Conservation (phyloP, 1,284 basidiomycete genomes). For the Xerocomus cyaneibrunnescens region DNA sequence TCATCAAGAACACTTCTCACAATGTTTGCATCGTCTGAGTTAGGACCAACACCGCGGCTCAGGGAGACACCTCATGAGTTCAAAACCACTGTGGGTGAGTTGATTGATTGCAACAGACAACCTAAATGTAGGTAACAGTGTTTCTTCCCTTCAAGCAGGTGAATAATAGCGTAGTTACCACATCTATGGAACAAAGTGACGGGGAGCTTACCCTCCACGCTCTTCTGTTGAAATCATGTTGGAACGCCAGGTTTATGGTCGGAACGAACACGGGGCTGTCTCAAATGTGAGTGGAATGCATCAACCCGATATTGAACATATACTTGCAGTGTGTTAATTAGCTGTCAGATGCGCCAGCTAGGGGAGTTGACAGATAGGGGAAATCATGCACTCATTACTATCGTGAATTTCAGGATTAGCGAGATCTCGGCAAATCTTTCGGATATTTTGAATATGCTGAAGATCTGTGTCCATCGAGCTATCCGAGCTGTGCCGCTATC, state of each 20-base stretch:
- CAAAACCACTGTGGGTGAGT: not conserved
- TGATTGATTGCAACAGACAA: not conserved
- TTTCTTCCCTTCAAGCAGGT: not conserved
- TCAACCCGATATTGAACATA: not conserved
- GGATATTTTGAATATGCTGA: not conserved
- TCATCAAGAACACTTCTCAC: not conserved
- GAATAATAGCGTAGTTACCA: not conserved
- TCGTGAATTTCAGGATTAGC: not conserved
- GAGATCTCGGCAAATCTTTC: not conserved
- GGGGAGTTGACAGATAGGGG: not conserved
- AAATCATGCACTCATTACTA: not conserved
- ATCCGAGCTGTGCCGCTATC: not conserved
- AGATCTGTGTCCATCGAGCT: not conserved
- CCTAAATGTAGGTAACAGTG: not conserved
- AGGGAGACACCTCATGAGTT: not conserved
- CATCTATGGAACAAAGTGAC: not conserved
- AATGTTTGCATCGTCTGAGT: conserved; percentile 1
- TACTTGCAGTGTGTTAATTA: not conserved
- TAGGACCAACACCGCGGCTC: not conserved
- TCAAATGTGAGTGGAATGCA: not conserved
- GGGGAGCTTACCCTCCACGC: too few species aligned
- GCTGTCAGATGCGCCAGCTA: not conserved
- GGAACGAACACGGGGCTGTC: not conserved
- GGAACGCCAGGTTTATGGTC: not conserved
- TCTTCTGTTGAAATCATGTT: not conserved